These are phyloP conservation scores for Osmanthus fragrans DNA, from an alignment of 257 asterid species.

Conservation along the genomic window DNA sequence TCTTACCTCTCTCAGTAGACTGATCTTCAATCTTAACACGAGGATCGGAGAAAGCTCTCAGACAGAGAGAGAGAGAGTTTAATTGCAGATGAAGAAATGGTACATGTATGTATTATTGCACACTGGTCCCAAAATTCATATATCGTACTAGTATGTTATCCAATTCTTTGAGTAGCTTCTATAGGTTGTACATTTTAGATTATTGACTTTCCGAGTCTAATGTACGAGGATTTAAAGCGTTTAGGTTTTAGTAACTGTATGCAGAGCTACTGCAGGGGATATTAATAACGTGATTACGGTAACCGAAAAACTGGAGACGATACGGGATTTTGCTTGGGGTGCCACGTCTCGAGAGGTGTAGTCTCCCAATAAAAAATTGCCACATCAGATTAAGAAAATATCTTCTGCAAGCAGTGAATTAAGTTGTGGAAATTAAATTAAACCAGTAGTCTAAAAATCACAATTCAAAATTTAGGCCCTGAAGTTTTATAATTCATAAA, in stretches of 20 bases:
- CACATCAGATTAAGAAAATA: constrained; percentile 27
- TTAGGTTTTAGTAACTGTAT: neutral
- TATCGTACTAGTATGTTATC: no score
- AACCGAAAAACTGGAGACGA: no score
- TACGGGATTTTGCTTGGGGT: neutral
- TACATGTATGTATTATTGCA: neutral
- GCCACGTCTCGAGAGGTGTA: constrained; percentile 34
- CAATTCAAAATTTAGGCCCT: no score
- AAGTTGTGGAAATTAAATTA: no score
- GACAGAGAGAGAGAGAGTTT: constrained; percentile 23
- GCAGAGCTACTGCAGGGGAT: constrained; percentile 19
- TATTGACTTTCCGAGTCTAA: neutral
- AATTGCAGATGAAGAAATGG: constrained; percentile 20
- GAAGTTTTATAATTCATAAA: no score
- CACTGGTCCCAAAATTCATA: no score
- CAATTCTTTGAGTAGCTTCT: no score
- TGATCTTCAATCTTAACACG: constrained; percentile 29
- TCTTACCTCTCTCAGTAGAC: constrained; percentile 8
- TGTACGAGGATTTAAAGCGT: constrained; percentile 13
- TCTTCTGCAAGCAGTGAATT: neutral
- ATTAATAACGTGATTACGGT: no score
- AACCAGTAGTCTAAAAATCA: no score
- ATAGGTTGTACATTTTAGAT: constrained; percentile 26
- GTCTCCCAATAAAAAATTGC: constrained; percentile 23
- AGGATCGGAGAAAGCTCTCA: constrained; percentile 31